Percentiles rank a stretch among this genome's conserved stretches.
These are phyloP conservation scores for Mortierella sp. DNA, from an alignment of 371 early-diverging fungal species.

Conservation along the genomic window DNA sequence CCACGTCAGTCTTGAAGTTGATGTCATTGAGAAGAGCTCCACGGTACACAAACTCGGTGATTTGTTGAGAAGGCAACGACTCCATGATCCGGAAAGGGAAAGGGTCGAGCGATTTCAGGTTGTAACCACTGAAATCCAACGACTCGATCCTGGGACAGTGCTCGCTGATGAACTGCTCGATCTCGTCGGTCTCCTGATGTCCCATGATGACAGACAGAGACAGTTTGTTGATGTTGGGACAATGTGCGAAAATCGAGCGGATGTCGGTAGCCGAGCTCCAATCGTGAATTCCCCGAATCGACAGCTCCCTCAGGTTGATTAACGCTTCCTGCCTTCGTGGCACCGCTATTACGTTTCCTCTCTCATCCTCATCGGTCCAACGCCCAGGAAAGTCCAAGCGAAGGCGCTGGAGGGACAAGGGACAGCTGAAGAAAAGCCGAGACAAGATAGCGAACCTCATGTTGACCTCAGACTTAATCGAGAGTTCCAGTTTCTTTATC, in stretches of 20 bases:
- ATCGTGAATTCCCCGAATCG: not conserved
- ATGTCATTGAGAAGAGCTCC: not conserved
- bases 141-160: not conserved
- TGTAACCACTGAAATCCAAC: not conserved
- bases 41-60: not conserved
- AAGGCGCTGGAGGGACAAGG: too few relatives aligned
- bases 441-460: too few relatives aligned
- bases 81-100: not conserved
- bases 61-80: not conserved
- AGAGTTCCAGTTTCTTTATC: too few relatives aligned
- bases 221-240: not conserved
- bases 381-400: too few relatives aligned
- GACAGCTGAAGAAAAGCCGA: too few relatives aligned
- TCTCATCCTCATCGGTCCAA: not conserved
- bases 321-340: not conserved
- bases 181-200: not conserved
- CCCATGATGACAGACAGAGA: not conserved
- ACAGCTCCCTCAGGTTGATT: not conserved
- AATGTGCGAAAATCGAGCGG: not conserved
- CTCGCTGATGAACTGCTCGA: not conserved
- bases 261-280: not conserved
- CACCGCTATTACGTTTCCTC: not conserved
- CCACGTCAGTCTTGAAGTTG: not conserved
- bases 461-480: too few relatives aligned
- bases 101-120: fast-evolving